Base-by-base conservation (phyloP, 1,284 basidiomycete species). In the Rugosomyces carneus region DNA sequence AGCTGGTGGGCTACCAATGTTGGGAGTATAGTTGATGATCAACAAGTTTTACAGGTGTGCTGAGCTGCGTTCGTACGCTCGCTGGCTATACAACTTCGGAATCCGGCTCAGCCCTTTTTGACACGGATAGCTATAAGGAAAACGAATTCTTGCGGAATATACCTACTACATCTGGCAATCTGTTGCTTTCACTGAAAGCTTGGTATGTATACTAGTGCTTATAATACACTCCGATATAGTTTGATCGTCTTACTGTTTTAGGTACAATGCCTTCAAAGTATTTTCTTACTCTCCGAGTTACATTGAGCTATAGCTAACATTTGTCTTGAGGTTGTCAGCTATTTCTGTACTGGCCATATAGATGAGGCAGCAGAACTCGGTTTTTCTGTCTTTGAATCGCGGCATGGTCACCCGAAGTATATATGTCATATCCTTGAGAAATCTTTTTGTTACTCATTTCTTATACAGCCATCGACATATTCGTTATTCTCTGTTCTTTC, bases 201-300 rank as follows among this genome's bases (percentile, higher is more conserved):
- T 84, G 81, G 82, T 81, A 53, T 41, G 69, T 60, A 32, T 8
- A 6, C 20, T 7, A 6, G 29, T 42, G 18, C 31, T 40, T 44
- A n/a, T 31, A 24, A 5, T 27, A 48, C n/a, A n/a, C n/a, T n/a
- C n/a, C n/a, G n/a, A 15, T 35, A 19, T 49, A 42, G n/a, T 19
- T 24, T 41, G 40, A 51, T 42, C 20, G 45, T 34, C 19, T n/a
- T 20, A 29, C 10, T 27, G 11, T 18, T 1, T 47, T 10, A 80
- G 79, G 78, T 84, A 81, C 55, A 75, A 81, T 53, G 69, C 79
- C 15, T 80, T 78, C 68, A 83, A 81, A 69, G 77, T 78, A 57
- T 26, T 48, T 49, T 31, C 37, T 16, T 21, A 7, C 1, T 19
- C n/a, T 37, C 13, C 19, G 27, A 7, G 11, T 16, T n/a, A 31